phyloP scores from a whole-genome alignment of 768 basidiomycete species.

The Mycena filopes region DNA sequence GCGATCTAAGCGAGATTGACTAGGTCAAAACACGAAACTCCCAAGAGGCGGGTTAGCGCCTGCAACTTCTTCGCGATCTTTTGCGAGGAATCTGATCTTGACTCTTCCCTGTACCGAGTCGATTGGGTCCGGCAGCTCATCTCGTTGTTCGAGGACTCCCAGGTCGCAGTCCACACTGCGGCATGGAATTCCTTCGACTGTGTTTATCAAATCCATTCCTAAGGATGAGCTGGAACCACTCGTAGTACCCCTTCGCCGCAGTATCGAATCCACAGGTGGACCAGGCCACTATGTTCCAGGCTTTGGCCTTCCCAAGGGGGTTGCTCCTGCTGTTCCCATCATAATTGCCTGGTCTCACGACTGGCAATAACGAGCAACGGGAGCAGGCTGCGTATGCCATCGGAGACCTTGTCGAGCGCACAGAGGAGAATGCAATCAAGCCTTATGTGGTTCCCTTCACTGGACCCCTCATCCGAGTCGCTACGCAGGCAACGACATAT shows the following conservation, averaged over 20 bases:
- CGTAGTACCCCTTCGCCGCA: slow-evolving; percentile 88
- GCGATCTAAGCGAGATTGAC: not conserved
- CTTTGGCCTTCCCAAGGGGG: slow-evolving; percentile 85
- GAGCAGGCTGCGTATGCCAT: slow-evolving; percentile 97
- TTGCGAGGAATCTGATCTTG: slow-evolving; percentile 85
- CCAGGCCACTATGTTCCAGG: slow-evolving; percentile 86
- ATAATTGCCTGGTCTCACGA: slow-evolving; percentile 93
- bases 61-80: slow-evolving; percentile 83
- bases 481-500: slow-evolving; percentile 88
- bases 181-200: slow-evolving; percentile 87
- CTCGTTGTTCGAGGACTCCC: slow-evolving; percentile 81
- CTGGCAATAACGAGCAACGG: slow-evolving; percentile 93
- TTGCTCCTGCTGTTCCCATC: slow-evolving; percentile 85
- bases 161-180: slow-evolving; percentile 79
- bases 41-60: slow-evolving; percentile 79
- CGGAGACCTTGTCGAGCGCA: slow-evolving; percentile 92
- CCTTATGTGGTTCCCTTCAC: slow-evolving; percentile 96
- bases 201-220: slow-evolving; percentile 87
- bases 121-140: slow-evolving; percentile 96
- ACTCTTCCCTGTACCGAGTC: slow-evolving; percentile 85
- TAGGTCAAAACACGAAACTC: slow-evolving; percentile 85
- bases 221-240: slow-evolving; percentile 94
- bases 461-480: slow-evolving; percentile 94
- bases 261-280: slow-evolving; percentile 86
- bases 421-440: slow-evolving; percentile 86